phyloP scores from a whole-genome alignment of 2,329 filamentous ascomycete genomes.

The Bipolaris bicolor region DNA sequence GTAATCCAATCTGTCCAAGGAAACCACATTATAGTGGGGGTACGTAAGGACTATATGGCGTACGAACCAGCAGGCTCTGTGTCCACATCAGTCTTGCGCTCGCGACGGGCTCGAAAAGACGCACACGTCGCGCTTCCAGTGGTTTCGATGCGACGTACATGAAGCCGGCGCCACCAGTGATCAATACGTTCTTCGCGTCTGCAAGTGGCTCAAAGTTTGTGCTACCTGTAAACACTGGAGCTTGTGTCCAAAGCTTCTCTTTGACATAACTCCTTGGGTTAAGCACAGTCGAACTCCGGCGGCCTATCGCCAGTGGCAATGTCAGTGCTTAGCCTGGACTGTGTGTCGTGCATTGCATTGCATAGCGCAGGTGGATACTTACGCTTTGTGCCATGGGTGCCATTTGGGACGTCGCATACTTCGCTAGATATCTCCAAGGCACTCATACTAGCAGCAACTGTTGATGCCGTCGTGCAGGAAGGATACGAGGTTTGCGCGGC shows the following conservation, averaged over 20 bases:
- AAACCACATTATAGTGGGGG: constrained; percentile 77
- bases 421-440: constrained; percentile 33
- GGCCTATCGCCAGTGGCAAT: constrained; percentile 23
- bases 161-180: constrained; percentile 84
- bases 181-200: constrained; percentile 79
- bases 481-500: neutral
- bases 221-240: constrained; percentile 71
- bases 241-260: constrained; percentile 72
- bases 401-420: constrained; percentile 14
- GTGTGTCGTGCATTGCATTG: constrained; percentile 11
- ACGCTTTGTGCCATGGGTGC: constrained; percentile 37
- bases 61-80: constrained; percentile 80
- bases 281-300: constrained; percentile 49
- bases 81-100: constrained; percentile 19
- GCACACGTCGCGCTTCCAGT: constrained; percentile 10
- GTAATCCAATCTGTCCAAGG: constrained; percentile 85
- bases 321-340: constrained; percentile 12
- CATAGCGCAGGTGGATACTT: constrained; percentile 17
- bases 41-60: constrained; percentile 79
- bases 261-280: constrained; percentile 56
- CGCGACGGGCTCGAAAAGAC: neutral
- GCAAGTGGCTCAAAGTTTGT: constrained; percentile 72
- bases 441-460: constrained; percentile 30
- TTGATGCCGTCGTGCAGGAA: neutral
- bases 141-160: constrained; percentile 63